Evolutionary conservation across 139 green algal species (phyloP).

Genomic region (Picochlorum sp.): DNA sequence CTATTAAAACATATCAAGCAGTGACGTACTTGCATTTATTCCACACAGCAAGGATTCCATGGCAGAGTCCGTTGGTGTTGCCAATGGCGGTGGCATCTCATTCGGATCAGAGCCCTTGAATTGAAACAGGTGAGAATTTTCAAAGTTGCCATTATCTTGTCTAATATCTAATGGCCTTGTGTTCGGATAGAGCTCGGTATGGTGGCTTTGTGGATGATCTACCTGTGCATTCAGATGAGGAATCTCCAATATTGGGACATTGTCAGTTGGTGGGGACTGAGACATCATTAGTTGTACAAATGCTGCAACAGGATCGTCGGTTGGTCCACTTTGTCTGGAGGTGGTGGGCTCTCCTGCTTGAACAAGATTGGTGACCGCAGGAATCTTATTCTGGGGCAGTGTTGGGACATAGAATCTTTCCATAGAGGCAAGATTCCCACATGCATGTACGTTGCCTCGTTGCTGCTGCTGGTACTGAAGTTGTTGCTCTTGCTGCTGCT

Average conservation of each 20-base stretch:
- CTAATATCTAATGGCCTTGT: not conserved
- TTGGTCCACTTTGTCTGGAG: not conserved
- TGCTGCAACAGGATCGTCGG: constrained; percentile 6
- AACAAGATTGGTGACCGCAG: too few species aligned
- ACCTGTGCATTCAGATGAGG: not conserved
- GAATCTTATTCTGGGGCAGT: too few species aligned
- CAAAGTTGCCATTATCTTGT: not conserved
- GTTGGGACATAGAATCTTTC: too few species aligned
- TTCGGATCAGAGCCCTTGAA: not conserved
- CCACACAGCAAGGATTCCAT: constrained; percentile 11
- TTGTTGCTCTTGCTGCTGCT: too few species aligned
- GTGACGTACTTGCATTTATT: constrained; percentile 8
- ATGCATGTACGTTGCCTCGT: too few species aligned
- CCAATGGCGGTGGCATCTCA: constrained; percentile 1
- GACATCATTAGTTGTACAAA: constrained; percentile 16
- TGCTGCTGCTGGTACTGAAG: too few species aligned
- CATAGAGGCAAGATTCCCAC: too few species aligned
- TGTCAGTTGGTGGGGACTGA: not conserved
- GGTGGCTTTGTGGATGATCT: not conserved
- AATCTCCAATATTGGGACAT: constrained; percentile 6
- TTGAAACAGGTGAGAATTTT: not conserved
- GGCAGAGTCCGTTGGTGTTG: constrained; percentile 12
- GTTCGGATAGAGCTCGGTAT: not conserved
- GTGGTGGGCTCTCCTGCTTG: not conserved
- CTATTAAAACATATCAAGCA: not conserved